A percentile compares a stretch with the other conserved stretches of the same genome.
Evolutionary conservation across 2,329 filamentous ascomycete genomes (phyloP).

Genomic region (Scedosporium apiospermum): DNA sequence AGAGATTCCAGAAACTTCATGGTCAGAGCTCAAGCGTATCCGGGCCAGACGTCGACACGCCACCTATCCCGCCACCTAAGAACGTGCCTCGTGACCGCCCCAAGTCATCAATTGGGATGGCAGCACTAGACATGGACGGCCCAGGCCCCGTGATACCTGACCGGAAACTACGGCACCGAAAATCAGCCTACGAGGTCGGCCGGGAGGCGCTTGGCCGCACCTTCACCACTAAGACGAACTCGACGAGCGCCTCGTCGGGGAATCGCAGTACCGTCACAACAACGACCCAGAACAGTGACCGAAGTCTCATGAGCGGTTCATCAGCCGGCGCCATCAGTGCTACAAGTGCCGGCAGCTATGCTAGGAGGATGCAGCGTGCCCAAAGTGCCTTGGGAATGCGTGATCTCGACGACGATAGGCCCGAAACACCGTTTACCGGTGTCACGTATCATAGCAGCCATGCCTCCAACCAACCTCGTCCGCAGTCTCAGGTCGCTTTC

Average conservation of each 20-base stretch:
- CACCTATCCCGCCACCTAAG: constrained; percentile 56
- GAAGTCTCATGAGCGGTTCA: constrained; percentile 86
- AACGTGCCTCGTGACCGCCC: constrained; percentile 40
- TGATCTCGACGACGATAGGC: constrained; percentile 44
- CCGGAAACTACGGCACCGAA: constrained; percentile 50
- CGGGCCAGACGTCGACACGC: constrained; percentile 34
- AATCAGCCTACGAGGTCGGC: constrained; percentile 71
- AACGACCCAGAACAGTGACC: constrained; percentile 68
- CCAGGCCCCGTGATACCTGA: constrained; percentile 17
- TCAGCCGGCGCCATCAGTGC: constrained; percentile 89
- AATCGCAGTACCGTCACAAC: constrained; percentile 64
- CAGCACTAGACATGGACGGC: constrained; percentile 14
- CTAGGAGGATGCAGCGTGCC: constrained; percentile 58
- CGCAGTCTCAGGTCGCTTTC: constrained; percentile 58
- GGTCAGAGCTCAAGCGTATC: constrained; percentile 41
- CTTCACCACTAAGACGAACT: constrained; percentile 79
- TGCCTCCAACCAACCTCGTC: constrained; percentile 46
- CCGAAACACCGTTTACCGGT: constrained; percentile 60
- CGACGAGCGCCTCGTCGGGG: constrained; percentile 67
- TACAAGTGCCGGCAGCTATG: constrained; percentile 89
- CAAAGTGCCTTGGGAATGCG: constrained; percentile 57
- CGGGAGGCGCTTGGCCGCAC: constrained; percentile 64
- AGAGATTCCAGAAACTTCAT: constrained; percentile 63
- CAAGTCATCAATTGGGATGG: constrained; percentile 47
- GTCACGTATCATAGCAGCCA: constrained; percentile 91